These are phyloP conservation scores for Trichoderma pleuroti DNA, from an alignment of 2,329 filamentous ascomycete species.

Conservation along the genomic window DNA sequence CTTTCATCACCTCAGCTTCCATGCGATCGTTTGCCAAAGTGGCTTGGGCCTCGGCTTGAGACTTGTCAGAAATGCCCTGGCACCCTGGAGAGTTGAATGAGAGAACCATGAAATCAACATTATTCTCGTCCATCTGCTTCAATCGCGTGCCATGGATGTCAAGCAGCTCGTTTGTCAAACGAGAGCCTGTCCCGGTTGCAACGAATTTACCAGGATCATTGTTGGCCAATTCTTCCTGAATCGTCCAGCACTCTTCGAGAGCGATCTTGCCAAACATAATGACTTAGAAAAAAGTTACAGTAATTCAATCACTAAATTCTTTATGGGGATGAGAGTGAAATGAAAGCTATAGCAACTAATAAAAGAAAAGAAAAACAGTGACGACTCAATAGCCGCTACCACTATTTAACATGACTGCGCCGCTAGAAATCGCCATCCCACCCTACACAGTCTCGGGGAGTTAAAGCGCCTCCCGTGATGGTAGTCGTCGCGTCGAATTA, in stretches of 20 bases:
- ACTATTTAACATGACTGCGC: not conserved
- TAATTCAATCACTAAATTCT: not conserved
- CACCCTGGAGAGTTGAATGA: constrained; percentile 48
- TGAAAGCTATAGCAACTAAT: not conserved
- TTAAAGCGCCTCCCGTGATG: constrained; percentile 1
- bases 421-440: not conserved
- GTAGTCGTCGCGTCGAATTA: not conserved
- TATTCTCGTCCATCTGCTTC: constrained; percentile 43
- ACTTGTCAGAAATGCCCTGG: constrained; percentile 42
- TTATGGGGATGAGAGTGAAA: not conserved
- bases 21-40: constrained; percentile 43
- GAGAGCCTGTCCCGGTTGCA: constrained; percentile 22
- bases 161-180: constrained; percentile 42
- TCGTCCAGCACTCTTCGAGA: constrained; percentile 58
- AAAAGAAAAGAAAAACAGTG: not conserved
- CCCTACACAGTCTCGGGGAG: not conserved
- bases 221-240: constrained; percentile 55
- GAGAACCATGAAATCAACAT: constrained; percentile 48
- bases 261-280: constrained; percentile 59
- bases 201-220: constrained; percentile 55
- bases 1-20: constrained; percentile 37
- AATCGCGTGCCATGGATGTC: constrained; percentile 41
- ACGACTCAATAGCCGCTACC: not conserved
- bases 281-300: not conserved
- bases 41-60: constrained; percentile 36